Conservation (phyloP, 2,329 filamentous ascomycete genomes). For the Fusarium tuaranense region DNA sequence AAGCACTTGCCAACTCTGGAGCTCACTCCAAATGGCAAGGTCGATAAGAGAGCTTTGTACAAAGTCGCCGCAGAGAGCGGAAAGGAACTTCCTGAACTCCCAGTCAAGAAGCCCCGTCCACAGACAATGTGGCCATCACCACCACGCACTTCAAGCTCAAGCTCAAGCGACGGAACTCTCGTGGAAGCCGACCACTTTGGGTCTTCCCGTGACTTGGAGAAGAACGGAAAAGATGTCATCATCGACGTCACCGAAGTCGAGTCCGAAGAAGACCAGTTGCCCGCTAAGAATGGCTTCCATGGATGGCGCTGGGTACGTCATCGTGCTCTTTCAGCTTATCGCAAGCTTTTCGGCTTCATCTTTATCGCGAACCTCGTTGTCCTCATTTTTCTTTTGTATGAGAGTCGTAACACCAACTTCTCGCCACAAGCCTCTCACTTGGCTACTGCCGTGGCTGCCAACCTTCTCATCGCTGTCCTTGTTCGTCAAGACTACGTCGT, state of each 20-base stretch:
- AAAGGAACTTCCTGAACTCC: not conserved
- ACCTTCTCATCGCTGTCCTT: conserved; percentile 56
- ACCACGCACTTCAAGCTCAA: not conserved
- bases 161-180: conserved; percentile 1
- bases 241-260: conserved; percentile 1
- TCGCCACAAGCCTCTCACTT: conserved; percentile 17
- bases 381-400: conserved; percentile 17
- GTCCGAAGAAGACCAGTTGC: conserved; percentile 19
- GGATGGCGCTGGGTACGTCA: conserved; percentile 33
- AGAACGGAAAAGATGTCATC: not conserved
- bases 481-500: conserved; percentile 62
- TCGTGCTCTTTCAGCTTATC: conserved; percentile 29
- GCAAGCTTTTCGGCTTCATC: conserved; percentile 31
- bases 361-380: conserved; percentile 22
- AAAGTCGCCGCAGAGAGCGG: conserved; percentile 1
- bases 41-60: conserved; percentile 20
- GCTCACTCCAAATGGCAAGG: conserved; percentile 31
- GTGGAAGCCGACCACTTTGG: not conserved
- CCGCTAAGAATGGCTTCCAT: conserved; percentile 28
- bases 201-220: conserved; percentile 11
- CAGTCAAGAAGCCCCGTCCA: not conserved
- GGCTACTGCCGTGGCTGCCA: conserved; percentile 29
- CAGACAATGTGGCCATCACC: conserved; percentile 12
- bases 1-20: conserved; percentile 17
- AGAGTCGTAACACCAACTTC: conserved; percentile 19